Evolutionary conservation across 805 yeast genomes (phyloP).

Genomic region (Ogataea allantospora): DNA sequence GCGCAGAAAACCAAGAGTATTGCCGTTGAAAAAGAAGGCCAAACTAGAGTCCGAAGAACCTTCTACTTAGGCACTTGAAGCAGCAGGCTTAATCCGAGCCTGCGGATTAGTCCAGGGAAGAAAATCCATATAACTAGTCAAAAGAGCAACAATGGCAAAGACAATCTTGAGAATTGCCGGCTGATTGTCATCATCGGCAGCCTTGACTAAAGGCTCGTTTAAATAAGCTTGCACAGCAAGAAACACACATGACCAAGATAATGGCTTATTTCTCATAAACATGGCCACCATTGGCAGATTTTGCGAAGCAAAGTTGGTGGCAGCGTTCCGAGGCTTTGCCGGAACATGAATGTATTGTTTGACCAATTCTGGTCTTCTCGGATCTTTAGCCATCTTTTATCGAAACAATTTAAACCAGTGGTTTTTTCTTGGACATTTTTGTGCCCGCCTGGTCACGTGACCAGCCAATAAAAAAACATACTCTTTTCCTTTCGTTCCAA

Average conservation of each 20-base stretch:
- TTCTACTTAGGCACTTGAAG: not conserved
- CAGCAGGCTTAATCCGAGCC: slow-evolving; percentile 20
- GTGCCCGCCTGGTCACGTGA: slow-evolving; percentile 1
- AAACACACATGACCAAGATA: slow-evolving; percentile 55
- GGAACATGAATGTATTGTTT: slow-evolving; percentile 45
- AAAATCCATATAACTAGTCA: slow-evolving; percentile 50
- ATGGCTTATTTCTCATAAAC: slow-evolving; percentile 55
- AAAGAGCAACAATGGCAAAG: slow-evolving; percentile 47
- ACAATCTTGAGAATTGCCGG: slow-evolving; percentile 47
- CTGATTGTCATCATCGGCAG: slow-evolving; percentile 34
- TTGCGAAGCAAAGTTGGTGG: slow-evolving; percentile 47
- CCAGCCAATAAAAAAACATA: no score
- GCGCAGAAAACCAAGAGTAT: slow-evolving; percentile 50
- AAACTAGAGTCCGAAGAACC: no score
- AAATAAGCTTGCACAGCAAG: slow-evolving; percentile 50
- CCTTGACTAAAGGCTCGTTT: slow-evolving; percentile 35
- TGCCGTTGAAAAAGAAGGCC: slow-evolving; percentile 29
- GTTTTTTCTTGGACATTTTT: no score
- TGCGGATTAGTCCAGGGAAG: slow-evolving; percentile 44
- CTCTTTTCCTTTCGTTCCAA: no score
- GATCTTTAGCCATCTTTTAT: slow-evolving; percentile 29
- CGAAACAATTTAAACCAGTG: not conserved
- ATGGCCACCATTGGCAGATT: slow-evolving; percentile 63
- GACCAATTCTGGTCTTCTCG: slow-evolving; percentile 30
- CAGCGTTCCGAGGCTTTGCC: slow-evolving; percentile 43